Evolutionary conservation across 257 asterid genomes (phyloP), one percentile per base, ranked within the genome.

Genomic region (Marsdenia floribunda): DNA sequence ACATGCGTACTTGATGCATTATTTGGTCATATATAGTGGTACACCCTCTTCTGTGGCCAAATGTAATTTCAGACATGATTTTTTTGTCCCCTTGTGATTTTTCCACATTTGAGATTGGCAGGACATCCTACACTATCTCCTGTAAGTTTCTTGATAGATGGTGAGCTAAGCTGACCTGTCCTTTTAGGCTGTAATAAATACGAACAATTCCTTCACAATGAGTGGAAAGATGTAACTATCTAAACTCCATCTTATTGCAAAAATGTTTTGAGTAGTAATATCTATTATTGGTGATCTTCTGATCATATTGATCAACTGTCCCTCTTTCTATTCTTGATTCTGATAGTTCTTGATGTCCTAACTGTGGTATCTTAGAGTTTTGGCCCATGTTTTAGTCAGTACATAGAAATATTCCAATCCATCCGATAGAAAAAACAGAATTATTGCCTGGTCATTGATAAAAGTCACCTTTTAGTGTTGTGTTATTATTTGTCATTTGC

Each of bases 41-140:
- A 4, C 42, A 0, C 40, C 71, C n/a, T 26, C 24, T 33, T 38
- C 0, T n/a, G 44, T 58, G 19, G 15, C 69, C 12, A 58, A 24
- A 22, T 52, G 35, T 42, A 57, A 26, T 57, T 69, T 26, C 63
- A 37, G 38, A 18, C 59, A 16, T 75, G 52, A 26, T 13, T 22
- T 33, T 55, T 42, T 37, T 55, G 57, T 18, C 37, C 22, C 5
- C 33, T 42, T n/a, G 38, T 33, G 6, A 12, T 8, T 29, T 74
- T 33, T 55, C 60, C 18, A 37, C 46, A 24, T 75, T 5, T 24
- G 21, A 24, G 60, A 40, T 22, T 40, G 16, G 60, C 69, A 66
- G 75, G 64, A 16, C 59, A 68, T 69, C 55, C 42, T 57, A 50
- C 22, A 26, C 14, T 76, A 4, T 46, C 64, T 44, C 71, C 29